Conservation (phyloP, 2,329 filamentous ascomycete genomes). For the Claviceps quebecensis region DNA sequence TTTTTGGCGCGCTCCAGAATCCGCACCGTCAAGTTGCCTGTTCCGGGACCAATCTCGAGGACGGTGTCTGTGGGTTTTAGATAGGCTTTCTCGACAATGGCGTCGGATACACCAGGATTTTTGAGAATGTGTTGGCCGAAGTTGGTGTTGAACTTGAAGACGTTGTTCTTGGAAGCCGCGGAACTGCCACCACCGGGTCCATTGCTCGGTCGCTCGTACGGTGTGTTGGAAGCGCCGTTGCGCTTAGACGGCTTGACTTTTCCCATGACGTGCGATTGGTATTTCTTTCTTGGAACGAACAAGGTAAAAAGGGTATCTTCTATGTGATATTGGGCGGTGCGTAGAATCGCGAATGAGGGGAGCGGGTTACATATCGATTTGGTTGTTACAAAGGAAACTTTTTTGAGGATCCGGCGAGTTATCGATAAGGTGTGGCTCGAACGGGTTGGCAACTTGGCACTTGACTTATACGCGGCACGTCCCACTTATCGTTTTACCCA, state of each 20-base stretch:
- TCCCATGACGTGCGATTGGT: constrained; percentile 27
- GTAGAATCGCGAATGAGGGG: constrained; percentile 2
- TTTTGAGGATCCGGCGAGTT: constrained; percentile 3
- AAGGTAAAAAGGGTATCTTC: neutral
- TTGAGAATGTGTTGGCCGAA: constrained; percentile 84
- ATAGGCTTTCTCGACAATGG: constrained; percentile 58
- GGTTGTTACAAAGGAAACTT: constrained; percentile 2
- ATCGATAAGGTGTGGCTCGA: constrained; percentile 11
- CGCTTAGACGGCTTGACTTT: constrained; percentile 40
- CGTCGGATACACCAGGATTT: constrained; percentile 71
- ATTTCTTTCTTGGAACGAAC: no score
- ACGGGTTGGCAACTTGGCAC: no score
- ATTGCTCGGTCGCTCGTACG: constrained; percentile 26
- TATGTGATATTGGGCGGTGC: constrained; percentile 1
- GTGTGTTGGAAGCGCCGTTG: constrained; percentile 28
- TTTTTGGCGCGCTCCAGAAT: constrained; percentile 82
- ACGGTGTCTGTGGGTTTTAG: constrained; percentile 85
- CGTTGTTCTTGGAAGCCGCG: constrained; percentile 48
- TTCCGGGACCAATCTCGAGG: constrained; percentile 83
- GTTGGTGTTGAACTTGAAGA: constrained; percentile 95
- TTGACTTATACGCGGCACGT: no score
- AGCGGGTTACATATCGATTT: neutral
- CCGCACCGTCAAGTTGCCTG: constrained; percentile 75
- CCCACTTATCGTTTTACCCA: neutral
- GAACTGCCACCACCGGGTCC: constrained; percentile 6